Conservation (phyloP, 2,329 filamentous ascomycete genomes). For the Cercospora zeae-maydis region DNA sequence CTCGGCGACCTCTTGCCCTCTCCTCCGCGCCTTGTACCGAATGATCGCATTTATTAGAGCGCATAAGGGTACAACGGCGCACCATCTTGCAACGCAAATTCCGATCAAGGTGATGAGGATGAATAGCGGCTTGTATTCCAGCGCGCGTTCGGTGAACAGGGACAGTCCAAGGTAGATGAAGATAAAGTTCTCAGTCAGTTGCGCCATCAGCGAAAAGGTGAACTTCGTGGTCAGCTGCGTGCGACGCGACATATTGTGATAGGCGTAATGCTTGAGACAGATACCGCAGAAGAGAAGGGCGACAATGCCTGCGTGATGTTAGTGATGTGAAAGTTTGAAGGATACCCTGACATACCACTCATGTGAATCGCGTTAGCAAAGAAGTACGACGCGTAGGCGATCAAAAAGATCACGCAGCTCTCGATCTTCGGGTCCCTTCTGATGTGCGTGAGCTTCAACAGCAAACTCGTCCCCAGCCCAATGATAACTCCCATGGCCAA, state of each 20-base stretch:
- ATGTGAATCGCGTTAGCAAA: slow-evolving; percentile 94
- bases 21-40: slow-evolving; percentile 73
- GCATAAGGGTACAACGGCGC: slow-evolving; percentile 90
- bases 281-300: slow-evolving; percentile 97
- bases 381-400: slow-evolving; percentile 95
- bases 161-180: slow-evolving; percentile 97
- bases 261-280: slow-evolving; percentile 96
- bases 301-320: slow-evolving; percentile 68
- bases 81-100: slow-evolving; percentile 88
- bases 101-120: slow-evolving; percentile 90
- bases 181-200: slow-evolving; percentile 98
- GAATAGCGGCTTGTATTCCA: slow-evolving; percentile 90
- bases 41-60: slow-evolving; percentile 89
- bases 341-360: slow-evolving; percentile 65
- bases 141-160: slow-evolving; percentile 82
- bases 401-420: slow-evolving; percentile 87
- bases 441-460: slow-evolving; percentile 92
- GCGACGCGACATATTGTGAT: slow-evolving; percentile 98
- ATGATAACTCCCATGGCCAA: slow-evolving; percentile 83
- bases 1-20: slow-evolving; percentile 72
- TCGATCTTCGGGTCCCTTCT: slow-evolving; percentile 93
- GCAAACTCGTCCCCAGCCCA: slow-evolving; percentile 79
- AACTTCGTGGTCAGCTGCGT: slow-evolving; percentile 98
- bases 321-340: not conserved
- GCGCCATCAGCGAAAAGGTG: slow-evolving; percentile 89